phyloP scores from a whole-genome alignment of 2,329 filamentous ascomycete genomes.

The Samsoniella hepiali region DNA sequence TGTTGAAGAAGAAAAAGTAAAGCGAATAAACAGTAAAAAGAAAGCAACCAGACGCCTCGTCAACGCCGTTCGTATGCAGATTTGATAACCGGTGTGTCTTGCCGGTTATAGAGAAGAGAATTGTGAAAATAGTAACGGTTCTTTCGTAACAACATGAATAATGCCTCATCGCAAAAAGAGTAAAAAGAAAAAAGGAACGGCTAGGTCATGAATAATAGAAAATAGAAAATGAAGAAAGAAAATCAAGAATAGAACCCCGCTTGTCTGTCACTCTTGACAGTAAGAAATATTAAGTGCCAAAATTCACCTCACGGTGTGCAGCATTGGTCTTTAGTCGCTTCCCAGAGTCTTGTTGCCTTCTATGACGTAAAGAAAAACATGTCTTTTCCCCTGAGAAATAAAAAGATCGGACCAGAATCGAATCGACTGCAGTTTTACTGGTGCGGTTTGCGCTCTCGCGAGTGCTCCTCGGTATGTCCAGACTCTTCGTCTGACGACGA shows the following conservation, averaged over 20 bases:
- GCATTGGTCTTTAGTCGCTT: constrained; percentile 13
- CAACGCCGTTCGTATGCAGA: constrained; percentile 34
- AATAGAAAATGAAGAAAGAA: neutral
- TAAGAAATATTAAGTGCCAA: constrained; percentile 13
- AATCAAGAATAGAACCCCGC: neutral
- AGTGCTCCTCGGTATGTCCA: constrained; percentile 31
- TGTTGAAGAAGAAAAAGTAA: neutral
- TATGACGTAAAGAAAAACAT: constrained; percentile 12
- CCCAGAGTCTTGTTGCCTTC: constrained; percentile 12
- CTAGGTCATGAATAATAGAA: neutral
- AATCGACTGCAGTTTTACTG: constrained; percentile 1
- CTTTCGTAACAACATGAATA: constrained; percentile 8
- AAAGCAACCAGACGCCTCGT: constrained; percentile 17
- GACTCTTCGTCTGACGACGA: constrained; percentile 37
- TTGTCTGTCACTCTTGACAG: neutral
- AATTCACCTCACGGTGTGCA: constrained; percentile 6
- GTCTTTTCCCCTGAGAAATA: neutral
- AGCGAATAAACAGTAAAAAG: constrained; percentile 17
- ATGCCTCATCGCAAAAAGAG: neutral
- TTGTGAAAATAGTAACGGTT: constrained; percentile 14
- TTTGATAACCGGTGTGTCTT: neutral
- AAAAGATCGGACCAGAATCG: neutral
- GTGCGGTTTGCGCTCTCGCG: constrained; percentile 23
- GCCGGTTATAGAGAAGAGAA: neutral
- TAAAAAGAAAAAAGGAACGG: neutral